Base-by-base conservation (phyloP, 1,284 basidiomycete species). In the Trichosporon ovoides region DNA sequence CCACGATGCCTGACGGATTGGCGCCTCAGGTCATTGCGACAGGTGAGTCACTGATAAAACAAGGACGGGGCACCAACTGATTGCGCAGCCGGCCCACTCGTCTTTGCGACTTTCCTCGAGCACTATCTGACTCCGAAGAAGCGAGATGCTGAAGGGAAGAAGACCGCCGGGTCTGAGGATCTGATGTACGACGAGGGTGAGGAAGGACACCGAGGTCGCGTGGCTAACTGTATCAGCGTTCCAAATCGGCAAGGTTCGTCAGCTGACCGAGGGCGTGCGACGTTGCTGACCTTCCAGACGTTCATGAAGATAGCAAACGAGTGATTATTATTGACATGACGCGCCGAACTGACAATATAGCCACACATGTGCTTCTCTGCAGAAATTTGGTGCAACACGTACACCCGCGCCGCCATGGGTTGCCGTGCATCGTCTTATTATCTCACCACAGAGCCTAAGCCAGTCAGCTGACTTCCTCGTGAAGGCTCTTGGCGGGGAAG, bases 401-500 rank as follows among this genome's bases (percentile, higher is more conserved):
- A 91, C 90, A 0, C 90, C 90, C 0, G 85, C 90, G 3, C 90
- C 93, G 3, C 92, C 92, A 40, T 93, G 88, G 85, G 87, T 92
- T 3, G 88, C 86, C 61, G 83, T 89, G 35, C 83, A 91, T 40
- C 83, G 87, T 24, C 80, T 91, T 5, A 72, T 86, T 7, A 83
- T 98, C 2, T 80, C 81, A 0, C 74, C 80, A 34, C 63, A 69
- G 18, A 85, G 82, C 57, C 92, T 92, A 67, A 83, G 89, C 50
- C 81, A 87, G 28, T 91, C 95, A 0, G 91, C 95, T 1, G 76
- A 80, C 7, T 77, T 85, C 62, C 81, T 98, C 46, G 85, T 95
- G 55, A 79, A 84, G 58, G 91, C 86, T 1, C 81, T 98, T 13
- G 94, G 95, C 0, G 91, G 93, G 10, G 84, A 88, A 63, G 87